Evolutionary conservation across 805 yeast genomes (phyloP), one percentile per base, ranked within the genome.

Genomic region (Lipomyces orientalis): DNA sequence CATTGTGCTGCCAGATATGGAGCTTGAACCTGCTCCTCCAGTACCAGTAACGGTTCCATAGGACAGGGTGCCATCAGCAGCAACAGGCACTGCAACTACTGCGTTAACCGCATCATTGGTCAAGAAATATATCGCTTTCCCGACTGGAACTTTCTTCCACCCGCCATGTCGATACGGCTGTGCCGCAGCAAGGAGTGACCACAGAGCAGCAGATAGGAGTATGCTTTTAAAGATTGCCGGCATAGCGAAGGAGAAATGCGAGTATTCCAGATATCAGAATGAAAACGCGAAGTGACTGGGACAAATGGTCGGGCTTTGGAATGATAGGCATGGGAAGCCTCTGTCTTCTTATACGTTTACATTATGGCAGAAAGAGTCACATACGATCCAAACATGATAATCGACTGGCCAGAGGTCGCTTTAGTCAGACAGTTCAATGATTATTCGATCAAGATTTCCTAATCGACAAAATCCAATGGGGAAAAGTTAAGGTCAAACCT

Each of bases 1-100:
- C 55, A 51, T 22, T 51, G 55, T 51, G 55, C 55, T 19, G 55
- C 31, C 31, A 51, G 55, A 51, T 31, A 51, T 51, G 10, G 55
- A 51, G n/a, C 55, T 51, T 51, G 55, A 51, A 22, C 55, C 55
- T 51, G 55, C 55, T 51, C 55, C 55, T 19, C 55, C 31, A 19
- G 55, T 51, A 14, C 10, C 29, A 19, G 55, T 51, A 51, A 51
- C 31, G 10, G 55, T 51, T 22, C 55, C 55, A 51, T 51, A 6
- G 31, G 55, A 51, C 31, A 51, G 33, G 7, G 29, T 51, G 7
- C 55, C 55, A 16, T 51, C 55, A 8, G 31, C 9, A 51, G 12
- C 55, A 51, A 51, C 19, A 51, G 55, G 33, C 55, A 51, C 10
- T 5, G 55, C 10, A 51, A 51, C 55, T 9, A 51, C 16, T 51